Conservation (phyloP, 805 yeast species). For the Candida pseudofarinosa region DNA sequence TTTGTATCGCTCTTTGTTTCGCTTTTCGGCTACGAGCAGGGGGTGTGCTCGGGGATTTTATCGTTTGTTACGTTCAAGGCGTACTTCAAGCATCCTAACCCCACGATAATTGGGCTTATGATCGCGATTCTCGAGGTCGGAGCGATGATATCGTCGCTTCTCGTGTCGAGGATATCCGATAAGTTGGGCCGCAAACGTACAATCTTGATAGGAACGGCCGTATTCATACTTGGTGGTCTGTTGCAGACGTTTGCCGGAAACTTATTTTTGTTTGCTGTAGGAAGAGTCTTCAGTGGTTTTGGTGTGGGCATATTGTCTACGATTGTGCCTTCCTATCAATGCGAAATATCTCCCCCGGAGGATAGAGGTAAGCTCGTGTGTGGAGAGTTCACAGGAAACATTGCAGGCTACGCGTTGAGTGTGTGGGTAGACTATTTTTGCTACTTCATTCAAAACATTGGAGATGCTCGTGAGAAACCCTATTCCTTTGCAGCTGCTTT, state of each 20-base stretch:
- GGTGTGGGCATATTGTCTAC: conserved; percentile 85
- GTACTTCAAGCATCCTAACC: conserved; percentile 69
- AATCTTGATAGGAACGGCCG: conserved; percentile 71
- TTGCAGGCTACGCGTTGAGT: conserved; percentile 73
- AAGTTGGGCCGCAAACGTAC: conserved; percentile 74
- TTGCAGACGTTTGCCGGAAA: conserved; percentile 61
- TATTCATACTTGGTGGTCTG: conserved; percentile 76
- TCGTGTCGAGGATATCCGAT: conserved; percentile 76
- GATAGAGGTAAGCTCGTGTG: conserved; percentile 83
- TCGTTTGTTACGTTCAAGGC: conserved; percentile 66
- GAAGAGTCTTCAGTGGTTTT: conserved; percentile 76
- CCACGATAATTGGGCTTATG: conserved; percentile 77
- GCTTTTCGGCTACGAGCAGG: conserved; percentile 49
- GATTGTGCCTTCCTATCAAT: conserved; percentile 82
- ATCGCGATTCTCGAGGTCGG: conserved; percentile 88
- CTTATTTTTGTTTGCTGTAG: conserved; percentile 58
- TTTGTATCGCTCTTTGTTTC: conserved; percentile 43
- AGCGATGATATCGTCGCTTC: conserved; percentile 74
- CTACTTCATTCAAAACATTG: conserved; percentile 55
- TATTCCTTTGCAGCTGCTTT: conserved; percentile 34
- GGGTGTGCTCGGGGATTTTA: conserved; percentile 84
- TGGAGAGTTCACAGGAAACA: conserved; percentile 84
- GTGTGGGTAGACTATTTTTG: conserved; percentile 86
- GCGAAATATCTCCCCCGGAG: conserved; percentile 84
- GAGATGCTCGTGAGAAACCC: conserved; percentile 35